Evolutionary conservation across 768 basidiomycete species (phyloP), one percentile per base, ranked within the genome.

Genomic region (Coprinellus aureogranulatus): DNA sequence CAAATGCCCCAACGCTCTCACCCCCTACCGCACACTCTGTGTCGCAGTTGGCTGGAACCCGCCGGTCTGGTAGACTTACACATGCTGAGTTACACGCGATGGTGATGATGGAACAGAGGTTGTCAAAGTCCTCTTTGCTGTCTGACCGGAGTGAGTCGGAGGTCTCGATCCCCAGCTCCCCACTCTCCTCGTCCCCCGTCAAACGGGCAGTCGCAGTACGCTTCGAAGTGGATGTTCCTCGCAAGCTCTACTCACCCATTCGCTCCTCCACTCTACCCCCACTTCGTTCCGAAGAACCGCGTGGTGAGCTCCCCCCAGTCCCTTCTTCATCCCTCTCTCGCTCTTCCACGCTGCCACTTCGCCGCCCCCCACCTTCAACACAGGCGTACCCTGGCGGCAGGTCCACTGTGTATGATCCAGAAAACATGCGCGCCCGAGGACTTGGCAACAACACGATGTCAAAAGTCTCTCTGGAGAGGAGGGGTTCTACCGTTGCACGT

Each of bases 71-170:
- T 45, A 65, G 72, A 30, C 62, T 72, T 34, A 72, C 73, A 3
- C 73, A 74, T 57, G 64, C 66, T 20, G 70, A 72, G 53, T 59
- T 73, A 5, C 72, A 74, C 62, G 71, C 72, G 1, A 68, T 71
- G 61, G 77, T 72, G 44, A 71, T 72, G 70, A 74, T 72, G 71
- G 73, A 72, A 28, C 39, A 44, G 14, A 14, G 16, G 10, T 27
- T 25, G 16, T 12, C 27, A 44, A n/a, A n/a, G n/a, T 28, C 46
- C 28, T 48, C 31, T 45, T 12, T 37, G 28, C 25, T 14, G 51
- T 63, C 42, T 44, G 59, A 51, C 56, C 58, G 16, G 51, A 23
- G 54, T 52, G 61, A 37, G 1, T 20, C 39, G 20, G 22, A 30
- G 8, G 6, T 34, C 34, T 34, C 34, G 34, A 34, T 14, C 34